Evolutionary conservation across 2,329 filamentous ascomycete species (phyloP).

Genomic region (Onygena corvina): DNA sequence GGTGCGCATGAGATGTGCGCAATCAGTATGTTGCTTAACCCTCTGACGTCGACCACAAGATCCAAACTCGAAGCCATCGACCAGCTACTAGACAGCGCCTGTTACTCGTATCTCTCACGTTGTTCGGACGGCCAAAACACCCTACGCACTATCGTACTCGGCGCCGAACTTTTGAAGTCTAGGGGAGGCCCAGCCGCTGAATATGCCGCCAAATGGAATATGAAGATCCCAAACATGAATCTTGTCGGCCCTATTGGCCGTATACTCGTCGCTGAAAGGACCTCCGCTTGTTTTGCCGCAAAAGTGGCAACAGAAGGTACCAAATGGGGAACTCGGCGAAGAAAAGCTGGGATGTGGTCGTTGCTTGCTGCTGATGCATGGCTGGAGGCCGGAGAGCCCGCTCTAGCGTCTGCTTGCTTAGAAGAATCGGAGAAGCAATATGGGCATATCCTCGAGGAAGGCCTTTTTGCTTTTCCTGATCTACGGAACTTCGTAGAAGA

Average conservation of each 20-base stretch:
- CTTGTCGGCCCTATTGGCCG: conserved; percentile 65
- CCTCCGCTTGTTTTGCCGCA: conserved; percentile 71
- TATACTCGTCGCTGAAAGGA: conserved; percentile 71
- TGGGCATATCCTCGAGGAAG: conserved; percentile 31
- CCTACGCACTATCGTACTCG: conserved; percentile 61
- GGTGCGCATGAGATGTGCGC: conserved; percentile 93
- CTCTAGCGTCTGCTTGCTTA: conserved; percentile 66
- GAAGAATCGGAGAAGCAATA: conserved; percentile 53
- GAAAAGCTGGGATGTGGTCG: conserved; percentile 86
- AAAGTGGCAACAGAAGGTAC: conserved; percentile 56
- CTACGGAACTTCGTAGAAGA: conserved; percentile 40
- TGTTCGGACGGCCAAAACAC: conserved; percentile 70
- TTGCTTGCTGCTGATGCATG: conserved; percentile 73
- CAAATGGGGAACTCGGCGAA: conserved; percentile 56
- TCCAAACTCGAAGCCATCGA: conserved; percentile 69
- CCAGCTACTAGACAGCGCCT: conserved; percentile 75
- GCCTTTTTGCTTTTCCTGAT: conserved; percentile 38
- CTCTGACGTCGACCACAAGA: conserved; percentile 60
- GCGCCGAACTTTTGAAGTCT: conserved; percentile 69
- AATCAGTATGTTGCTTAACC: conserved; percentile 66
- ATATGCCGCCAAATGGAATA: conserved; percentile 76
- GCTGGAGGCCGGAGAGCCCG: conserved; percentile 62
- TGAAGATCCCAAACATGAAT: conserved; percentile 64
- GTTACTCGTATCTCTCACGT: conserved; percentile 83
- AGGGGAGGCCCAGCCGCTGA: conserved; percentile 70